Evolutionary conservation across 1,284 basidiomycete genomes (phyloP).

Genomic region (Fomitopsis betulina): DNA sequence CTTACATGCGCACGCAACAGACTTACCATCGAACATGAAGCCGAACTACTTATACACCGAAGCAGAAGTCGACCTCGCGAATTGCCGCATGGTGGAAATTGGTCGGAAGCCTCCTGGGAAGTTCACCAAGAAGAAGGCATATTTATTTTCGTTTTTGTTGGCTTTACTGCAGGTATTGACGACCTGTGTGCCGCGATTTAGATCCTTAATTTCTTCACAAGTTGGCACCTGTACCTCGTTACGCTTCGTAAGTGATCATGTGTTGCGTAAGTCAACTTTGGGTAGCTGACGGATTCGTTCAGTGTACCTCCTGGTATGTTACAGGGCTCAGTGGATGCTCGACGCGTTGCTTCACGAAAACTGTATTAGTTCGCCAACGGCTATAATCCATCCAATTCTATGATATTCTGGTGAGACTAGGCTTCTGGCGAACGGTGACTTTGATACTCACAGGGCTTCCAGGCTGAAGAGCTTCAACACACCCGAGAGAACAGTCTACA

Average conservation of each 20-base stretch:
- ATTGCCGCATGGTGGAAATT: constrained; percentile 32
- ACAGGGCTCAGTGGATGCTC: too few species aligned
- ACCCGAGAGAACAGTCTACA: constrained; percentile 35
- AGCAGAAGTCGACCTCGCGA: constrained; percentile 36
- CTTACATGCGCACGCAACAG: constrained; percentile 8
- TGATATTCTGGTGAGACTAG: constrained; percentile 36
- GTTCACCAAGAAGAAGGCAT: constrained; percentile 37
- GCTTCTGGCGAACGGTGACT: neutral
- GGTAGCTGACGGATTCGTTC: neutral
- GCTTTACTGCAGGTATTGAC: too few species aligned
- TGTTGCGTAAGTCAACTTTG: neutral
- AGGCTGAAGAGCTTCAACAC: constrained; percentile 44
- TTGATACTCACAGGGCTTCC: neutral
- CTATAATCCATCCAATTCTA: constrained; percentile 28
- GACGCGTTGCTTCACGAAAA: neutral
- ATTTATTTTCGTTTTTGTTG: too few species aligned
- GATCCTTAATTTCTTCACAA: constrained; percentile 34
- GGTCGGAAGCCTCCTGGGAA: constrained; percentile 36
- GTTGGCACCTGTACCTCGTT: constrained; percentile 36
- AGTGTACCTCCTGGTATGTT: constrained; percentile 29
- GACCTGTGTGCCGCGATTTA: constrained; percentile 2
- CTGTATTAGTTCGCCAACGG: constrained; percentile 43
- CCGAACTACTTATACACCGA: constrained; percentile 31
- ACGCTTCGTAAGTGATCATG: constrained; percentile 29
- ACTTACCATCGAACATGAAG: constrained; percentile 32